A percentile compares a stretch with the other conserved stretches of the same genome.
These are phyloP conservation scores for Halophytophthora batemanensis DNA, from an alignment of 352 stramenopile species.

Conservation along the genomic window DNA sequence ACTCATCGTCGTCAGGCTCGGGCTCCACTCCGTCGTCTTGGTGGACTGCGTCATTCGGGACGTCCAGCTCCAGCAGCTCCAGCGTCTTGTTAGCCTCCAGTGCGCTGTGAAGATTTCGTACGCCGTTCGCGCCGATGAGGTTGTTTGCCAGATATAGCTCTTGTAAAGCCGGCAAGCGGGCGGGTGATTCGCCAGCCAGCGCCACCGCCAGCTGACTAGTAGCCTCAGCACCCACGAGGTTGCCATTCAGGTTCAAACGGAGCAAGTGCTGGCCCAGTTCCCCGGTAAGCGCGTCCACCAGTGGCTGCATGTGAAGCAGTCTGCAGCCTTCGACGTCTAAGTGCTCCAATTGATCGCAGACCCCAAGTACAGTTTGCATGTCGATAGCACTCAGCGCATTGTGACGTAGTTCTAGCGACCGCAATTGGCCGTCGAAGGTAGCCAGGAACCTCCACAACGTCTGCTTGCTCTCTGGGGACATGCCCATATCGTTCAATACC, in stretches of 20 bases:
- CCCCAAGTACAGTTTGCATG: constrained; percentile 21
- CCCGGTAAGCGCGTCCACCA: constrained; percentile 25
- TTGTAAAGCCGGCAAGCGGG: constrained; percentile 14
- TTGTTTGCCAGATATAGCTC: constrained; percentile 28
- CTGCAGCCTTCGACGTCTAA: constrained; percentile 33
- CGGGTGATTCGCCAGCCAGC: constrained; percentile 14
- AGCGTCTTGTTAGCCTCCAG: constrained; percentile 30
- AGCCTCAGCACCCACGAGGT: constrained; percentile 25
- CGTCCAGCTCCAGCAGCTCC: constrained; percentile 25
- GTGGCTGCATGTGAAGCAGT: constrained; percentile 27
- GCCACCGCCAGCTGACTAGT: constrained; percentile 23
- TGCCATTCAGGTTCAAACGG: constrained; percentile 29
- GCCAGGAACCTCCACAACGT: constrained; percentile 19
- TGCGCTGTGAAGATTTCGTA: constrained; percentile 22
- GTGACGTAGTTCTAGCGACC: constrained; percentile 23
- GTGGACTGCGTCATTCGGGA: constrained; percentile 16
- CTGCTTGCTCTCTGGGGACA: constrained; percentile 17
- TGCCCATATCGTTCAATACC: constrained; percentile 29
- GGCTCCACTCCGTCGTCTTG: no score
- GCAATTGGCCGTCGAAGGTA: constrained; percentile 22
- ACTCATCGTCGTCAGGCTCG: constrained; percentile 25
- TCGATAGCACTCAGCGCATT: constrained; percentile 29
- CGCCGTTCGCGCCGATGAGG: constrained; percentile 28
- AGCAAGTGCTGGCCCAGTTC: constrained; percentile 21
- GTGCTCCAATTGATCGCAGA: constrained; percentile 16